Conservation (phyloP, 176 grass and related monocot species). For the Areca catechu region DNA sequence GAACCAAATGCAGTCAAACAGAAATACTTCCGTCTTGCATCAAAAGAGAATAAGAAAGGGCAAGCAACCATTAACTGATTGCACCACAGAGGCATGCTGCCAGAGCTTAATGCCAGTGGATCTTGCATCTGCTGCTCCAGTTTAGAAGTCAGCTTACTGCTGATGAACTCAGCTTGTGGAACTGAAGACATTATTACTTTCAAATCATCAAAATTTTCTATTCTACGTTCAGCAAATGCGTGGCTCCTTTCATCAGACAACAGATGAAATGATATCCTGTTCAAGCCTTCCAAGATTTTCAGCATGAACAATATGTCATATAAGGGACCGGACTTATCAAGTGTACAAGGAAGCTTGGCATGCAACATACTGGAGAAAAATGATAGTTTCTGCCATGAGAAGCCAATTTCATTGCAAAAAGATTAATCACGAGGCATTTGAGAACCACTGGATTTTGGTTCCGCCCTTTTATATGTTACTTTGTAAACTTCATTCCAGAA, state of each 20-base stretch:
- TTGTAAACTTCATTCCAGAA: slow-evolving; percentile 71
- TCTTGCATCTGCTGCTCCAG: slow-evolving; percentile 96
- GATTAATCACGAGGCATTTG: slow-evolving; percentile 13
- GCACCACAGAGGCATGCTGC: slow-evolving; percentile 75
- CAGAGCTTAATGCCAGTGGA: slow-evolving; percentile 53
- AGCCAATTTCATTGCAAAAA: slow-evolving; percentile 28
- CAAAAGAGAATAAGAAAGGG: slow-evolving; percentile 96
- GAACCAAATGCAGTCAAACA: slow-evolving; percentile 61
- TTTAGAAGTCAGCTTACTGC: slow-evolving; percentile 81
- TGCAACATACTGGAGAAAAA: slow-evolving; percentile 66
- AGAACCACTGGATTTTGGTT: slow-evolving; percentile 20
- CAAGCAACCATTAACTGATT: slow-evolving; percentile 65
- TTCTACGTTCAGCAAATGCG: slow-evolving; percentile 51
- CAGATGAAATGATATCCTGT: slow-evolving; percentile 49
- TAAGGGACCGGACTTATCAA: slow-evolving; percentile 47
- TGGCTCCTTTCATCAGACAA: slow-evolving; percentile 43
- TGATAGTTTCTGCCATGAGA: slow-evolving; percentile 50
- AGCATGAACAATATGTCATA: slow-evolving; percentile 95
- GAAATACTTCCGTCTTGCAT: slow-evolving; percentile 89
- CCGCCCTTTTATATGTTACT: slow-evolving; percentile 54
- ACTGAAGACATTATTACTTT: slow-evolving; percentile 48
- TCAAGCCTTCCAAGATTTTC: slow-evolving; percentile 76
- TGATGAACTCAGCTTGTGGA: slow-evolving; percentile 69
- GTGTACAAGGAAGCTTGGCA: slow-evolving; percentile 64
- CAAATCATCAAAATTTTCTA: slow-evolving; percentile 50